Evolutionary conservation across 202 grass and related monocot species (phyloP).

Genomic region (Eragrostis tef): DNA sequence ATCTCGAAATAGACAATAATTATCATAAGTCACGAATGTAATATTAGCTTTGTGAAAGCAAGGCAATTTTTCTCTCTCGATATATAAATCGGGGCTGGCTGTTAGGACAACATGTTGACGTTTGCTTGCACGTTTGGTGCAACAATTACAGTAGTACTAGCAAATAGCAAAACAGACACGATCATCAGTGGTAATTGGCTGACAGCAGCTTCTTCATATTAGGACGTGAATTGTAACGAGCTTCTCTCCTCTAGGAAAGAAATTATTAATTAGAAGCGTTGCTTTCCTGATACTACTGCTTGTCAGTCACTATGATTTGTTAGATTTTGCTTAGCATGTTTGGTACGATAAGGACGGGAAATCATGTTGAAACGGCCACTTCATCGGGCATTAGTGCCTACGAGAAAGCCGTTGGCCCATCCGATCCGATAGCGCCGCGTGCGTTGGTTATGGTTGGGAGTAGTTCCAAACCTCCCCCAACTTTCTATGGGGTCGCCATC

Average conservation of each 20-base stretch:
- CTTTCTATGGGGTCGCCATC: constrained; percentile 14
- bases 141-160: not conserved
- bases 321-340: constrained; percentile 27
- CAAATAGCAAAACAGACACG: not conserved
- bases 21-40: no score
- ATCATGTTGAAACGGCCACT: constrained; percentile 34
- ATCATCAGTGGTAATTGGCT: not conserved
- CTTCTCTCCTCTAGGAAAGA: not conserved
- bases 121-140: constrained; percentile 22
- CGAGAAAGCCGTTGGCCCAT: constrained; percentile 33
- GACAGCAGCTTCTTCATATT: not conserved
- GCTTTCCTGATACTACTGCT: constrained; percentile 35
- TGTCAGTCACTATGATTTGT: constrained; percentile 27
- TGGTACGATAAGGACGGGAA: constrained; percentile 29
- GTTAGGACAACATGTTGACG: not conserved
- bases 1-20: no score
- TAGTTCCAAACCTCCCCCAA: constrained; percentile 10
- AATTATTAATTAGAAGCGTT: not conserved
- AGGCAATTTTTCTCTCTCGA: not conserved
- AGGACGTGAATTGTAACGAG: no score
- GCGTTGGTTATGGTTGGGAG: constrained; percentile 30
- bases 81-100: no score
- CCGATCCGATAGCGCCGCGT: constrained; percentile 8
- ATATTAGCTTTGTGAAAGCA: not conserved
- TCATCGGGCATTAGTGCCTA: not conserved